Evolutionary conservation across 2,329 filamentous ascomycete species (phyloP).

Genomic region (Annulohypoxylon truncatum): DNA sequence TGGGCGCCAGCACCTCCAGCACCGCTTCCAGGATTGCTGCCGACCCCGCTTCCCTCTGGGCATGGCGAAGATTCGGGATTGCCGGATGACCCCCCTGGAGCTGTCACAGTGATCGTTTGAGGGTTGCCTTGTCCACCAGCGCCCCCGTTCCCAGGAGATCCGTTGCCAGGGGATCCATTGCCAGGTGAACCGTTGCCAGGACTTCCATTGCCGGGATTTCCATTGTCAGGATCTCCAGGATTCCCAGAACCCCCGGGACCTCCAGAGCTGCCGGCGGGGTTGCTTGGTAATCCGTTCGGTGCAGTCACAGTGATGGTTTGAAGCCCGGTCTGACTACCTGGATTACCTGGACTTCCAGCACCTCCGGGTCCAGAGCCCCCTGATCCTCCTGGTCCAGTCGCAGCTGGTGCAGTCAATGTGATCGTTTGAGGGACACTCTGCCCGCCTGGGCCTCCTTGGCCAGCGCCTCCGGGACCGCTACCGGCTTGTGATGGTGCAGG

Average conservation of each 20-base stretch:
- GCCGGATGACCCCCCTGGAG: slow-evolving; percentile 23
- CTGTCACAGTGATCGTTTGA: slow-evolving; percentile 36
- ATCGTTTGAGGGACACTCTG: slow-evolving; percentile 31
- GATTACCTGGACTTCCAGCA: slow-evolving; percentile 5
- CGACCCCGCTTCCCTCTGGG: slow-evolving; percentile 24
- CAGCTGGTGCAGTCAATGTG: slow-evolving; percentile 35
- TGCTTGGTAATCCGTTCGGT: slow-evolving; percentile 29
- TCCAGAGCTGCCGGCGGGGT: slow-evolving; percentile 25
- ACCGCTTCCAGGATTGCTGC: slow-evolving; percentile 16
- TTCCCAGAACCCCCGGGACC: slow-evolving; percentile 13
- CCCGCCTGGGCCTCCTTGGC: slow-evolving; percentile 30
- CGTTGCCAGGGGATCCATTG: slow-evolving; percentile 22
- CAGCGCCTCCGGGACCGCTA: slow-evolving; percentile 19
- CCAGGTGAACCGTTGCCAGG: slow-evolving; percentile 24
- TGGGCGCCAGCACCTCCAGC: slow-evolving; percentile 29
- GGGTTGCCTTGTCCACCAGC: slow-evolving; percentile 22
- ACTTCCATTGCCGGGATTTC: slow-evolving; percentile 17
- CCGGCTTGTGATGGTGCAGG: slow-evolving; percentile 22
- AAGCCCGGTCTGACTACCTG: slow-evolving; percentile 24
- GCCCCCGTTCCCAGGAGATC: slow-evolving; percentile 16
- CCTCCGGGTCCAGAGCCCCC: slow-evolving; percentile 5
- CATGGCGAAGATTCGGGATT: slow-evolving; percentile 28
- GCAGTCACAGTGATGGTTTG: slow-evolving; percentile 37
- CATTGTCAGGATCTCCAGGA: slow-evolving; percentile 19
- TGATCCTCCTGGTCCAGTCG: neutral